A percentile compares a stretch with the other conserved stretches of the same genome.
phyloP scores from a whole-genome alignment of 129 eudicot species.

The Flaveria linearis region DNA sequence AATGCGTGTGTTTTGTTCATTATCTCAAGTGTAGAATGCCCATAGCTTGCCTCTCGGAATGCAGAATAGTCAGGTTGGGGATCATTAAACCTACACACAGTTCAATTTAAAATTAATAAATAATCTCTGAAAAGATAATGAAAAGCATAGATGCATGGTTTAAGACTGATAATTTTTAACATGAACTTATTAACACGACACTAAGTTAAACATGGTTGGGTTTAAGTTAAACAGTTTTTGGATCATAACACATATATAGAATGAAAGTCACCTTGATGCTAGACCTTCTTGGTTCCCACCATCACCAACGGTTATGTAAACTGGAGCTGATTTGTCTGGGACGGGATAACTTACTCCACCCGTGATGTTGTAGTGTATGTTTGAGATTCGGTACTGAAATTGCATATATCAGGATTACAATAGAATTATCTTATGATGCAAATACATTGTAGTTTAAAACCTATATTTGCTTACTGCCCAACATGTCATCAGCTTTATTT shows the following conservation, averaged over 20 bases:
- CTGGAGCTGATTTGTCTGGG: constrained; percentile 89
- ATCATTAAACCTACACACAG: neutral
- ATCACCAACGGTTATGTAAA: constrained; percentile 94
- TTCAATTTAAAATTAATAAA: neutral
- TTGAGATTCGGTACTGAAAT: constrained; percentile 86
- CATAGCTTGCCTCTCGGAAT: neutral
- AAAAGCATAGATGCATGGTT: neutral
- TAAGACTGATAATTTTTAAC: no score
- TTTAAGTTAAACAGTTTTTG: no score
- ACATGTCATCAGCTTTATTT: neutral
- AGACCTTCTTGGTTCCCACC: constrained; percentile 99
- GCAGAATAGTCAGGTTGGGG: neutral
- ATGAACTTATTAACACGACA: no score
- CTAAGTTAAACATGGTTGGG: no score
- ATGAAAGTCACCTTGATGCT: constrained; percentile 57
- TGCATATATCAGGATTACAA: constrained; percentile 15
- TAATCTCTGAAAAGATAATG: constrained; percentile 11
- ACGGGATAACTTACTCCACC: constrained; percentile 58
- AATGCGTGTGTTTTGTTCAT: constrained; percentile 10
- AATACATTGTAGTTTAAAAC: neutral
- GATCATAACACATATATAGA: neutral
- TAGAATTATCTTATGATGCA: constrained; percentile 7
- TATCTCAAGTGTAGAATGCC: constrained; percentile 11
- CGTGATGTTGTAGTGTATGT: constrained; percentile 54
- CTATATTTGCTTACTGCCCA: neutral